Evolutionary conservation across 768 basidiomycete species (phyloP).

Genomic region (Tulasnella sp.): DNA sequence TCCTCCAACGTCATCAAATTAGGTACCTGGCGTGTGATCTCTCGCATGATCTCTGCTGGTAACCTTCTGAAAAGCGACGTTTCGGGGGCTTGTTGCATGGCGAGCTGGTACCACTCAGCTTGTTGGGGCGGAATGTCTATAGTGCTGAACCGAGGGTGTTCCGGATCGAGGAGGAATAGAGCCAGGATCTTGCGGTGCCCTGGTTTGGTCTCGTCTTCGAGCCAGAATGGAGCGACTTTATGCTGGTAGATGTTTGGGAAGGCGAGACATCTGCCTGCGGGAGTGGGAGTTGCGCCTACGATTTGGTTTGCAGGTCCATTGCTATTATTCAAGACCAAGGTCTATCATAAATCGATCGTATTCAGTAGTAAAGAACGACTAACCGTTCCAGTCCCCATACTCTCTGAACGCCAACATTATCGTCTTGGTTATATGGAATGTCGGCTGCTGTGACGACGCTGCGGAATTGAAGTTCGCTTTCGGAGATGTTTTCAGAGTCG

Average conservation of each 20-base stretch:
- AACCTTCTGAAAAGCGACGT: neutral
- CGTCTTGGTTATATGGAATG: constrained; percentile 22
- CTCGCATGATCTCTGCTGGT: neutral
- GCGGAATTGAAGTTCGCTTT: constrained; percentile 31
- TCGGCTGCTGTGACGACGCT: constrained; percentile 23
- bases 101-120: neutral
- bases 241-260: constrained; percentile 21
- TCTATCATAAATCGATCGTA: too few species aligned
- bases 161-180: constrained; percentile 10
- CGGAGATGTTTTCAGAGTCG: constrained; percentile 30
- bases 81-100: neutral
- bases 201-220: constrained; percentile 15
- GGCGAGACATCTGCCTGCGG: constrained; percentile 15
- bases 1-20: constrained; percentile 4
- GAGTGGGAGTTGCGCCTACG: neutral
- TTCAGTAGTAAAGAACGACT: neutral
- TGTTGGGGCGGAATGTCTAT: constrained; percentile 10
- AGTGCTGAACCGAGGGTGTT: neutral
- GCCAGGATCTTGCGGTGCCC: constrained; percentile 19
- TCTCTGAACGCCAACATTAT: constrained; percentile 29
- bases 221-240: constrained; percentile 11
- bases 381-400: constrained; percentile 41
- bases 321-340: neutral
- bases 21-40: neutral
- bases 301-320: neutral